Evolutionary conservation across 2,329 filamentous ascomycete species (phyloP).

Genomic region (Neonectria sp.): DNA sequence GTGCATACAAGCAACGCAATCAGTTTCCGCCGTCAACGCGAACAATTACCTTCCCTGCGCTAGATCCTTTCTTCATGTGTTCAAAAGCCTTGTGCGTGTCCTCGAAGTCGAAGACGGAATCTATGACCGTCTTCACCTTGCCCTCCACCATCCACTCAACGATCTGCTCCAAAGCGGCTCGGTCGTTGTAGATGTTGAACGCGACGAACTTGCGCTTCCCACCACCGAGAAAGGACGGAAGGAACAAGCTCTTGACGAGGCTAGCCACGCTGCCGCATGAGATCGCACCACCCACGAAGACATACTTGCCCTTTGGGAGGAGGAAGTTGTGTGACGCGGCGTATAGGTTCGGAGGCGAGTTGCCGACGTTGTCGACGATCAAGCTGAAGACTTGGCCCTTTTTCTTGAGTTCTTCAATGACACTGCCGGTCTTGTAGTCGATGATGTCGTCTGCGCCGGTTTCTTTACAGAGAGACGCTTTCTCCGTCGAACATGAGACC

Average conservation of each 20-base stretch:
- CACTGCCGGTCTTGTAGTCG: slow-evolving; percentile 69
- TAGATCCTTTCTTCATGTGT: slow-evolving; percentile 71
- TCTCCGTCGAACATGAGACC: slow-evolving; percentile 71
- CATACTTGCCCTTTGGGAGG: slow-evolving; percentile 62
- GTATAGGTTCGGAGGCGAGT: slow-evolving; percentile 66
- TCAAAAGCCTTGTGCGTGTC: slow-evolving; percentile 71
- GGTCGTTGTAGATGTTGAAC: slow-evolving; percentile 57
- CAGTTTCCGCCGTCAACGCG: slow-evolving; percentile 34
- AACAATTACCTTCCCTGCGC: slow-evolving; percentile 73
- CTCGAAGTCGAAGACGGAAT: slow-evolving; percentile 69
- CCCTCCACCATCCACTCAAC: slow-evolving; percentile 70
- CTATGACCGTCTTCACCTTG: slow-evolving; percentile 70
- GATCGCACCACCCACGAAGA: slow-evolving; percentile 63
- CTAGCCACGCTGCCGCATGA: slow-evolving; percentile 45
- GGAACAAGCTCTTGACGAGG: slow-evolving; percentile 44
- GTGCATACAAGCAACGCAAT: not conserved
- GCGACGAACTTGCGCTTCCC: slow-evolving; percentile 60
- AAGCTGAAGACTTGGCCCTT: slow-evolving; percentile 65
- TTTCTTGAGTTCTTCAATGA: slow-evolving; percentile 62
- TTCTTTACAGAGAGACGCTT: slow-evolving; percentile 69
- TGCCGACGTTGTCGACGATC: slow-evolving; percentile 74
- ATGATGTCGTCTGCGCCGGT: slow-evolving; percentile 77
- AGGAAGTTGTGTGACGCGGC: slow-evolving; percentile 66
- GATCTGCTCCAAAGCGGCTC: slow-evolving; percentile 65
- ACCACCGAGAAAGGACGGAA: slow-evolving; percentile 57